Conservation (phyloP, 176 grass and related monocot species). For the Tillandsia leiboldiana region DNA sequence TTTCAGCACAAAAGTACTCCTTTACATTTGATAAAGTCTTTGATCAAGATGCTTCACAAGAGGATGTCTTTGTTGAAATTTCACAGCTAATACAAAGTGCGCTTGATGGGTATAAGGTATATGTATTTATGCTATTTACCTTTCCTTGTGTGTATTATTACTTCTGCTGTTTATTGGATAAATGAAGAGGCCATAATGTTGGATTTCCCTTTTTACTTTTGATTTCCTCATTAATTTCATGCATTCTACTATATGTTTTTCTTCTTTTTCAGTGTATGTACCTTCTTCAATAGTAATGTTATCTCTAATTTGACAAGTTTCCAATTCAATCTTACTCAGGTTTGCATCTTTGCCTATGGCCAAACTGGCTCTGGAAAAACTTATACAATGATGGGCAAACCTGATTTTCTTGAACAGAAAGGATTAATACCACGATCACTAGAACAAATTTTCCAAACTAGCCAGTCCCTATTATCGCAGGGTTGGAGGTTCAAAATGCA, state of each 20-base stretch:
- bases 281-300: no score
- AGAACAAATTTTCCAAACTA: conserved; percentile 84
- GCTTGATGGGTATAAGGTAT: conserved; percentile 96
- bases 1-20: conserved; percentile 51
- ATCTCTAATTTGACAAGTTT: neutral
- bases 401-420: conserved; percentile 38
- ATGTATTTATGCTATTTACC: neutral
- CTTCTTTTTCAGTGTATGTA: no score
- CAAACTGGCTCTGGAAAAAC: conserved; percentile 99
- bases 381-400: conserved; percentile 91
- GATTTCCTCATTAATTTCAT: no score
- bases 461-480: conserved; percentile 47
- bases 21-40: conserved; percentile 98
- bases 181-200: neutral
- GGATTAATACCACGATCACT: conserved; percentile 84
- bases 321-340: conserved; percentile 24
- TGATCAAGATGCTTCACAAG: conserved; percentile 58
- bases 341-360: conserved; percentile 98
- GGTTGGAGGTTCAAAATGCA: conserved; percentile 93
- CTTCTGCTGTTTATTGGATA: neutral
- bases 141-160: neutral
- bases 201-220: neutral
- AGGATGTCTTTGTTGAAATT: conserved; percentile 95
- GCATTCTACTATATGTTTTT: no score
- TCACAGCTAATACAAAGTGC: conserved; percentile 91